A percentile compares a stretch with the other conserved stretches of the same genome.
These are phyloP conservation scores for Fusarium sp. DNA, from an alignment of 2,329 filamentous ascomycete species.

Conservation along the genomic window DNA sequence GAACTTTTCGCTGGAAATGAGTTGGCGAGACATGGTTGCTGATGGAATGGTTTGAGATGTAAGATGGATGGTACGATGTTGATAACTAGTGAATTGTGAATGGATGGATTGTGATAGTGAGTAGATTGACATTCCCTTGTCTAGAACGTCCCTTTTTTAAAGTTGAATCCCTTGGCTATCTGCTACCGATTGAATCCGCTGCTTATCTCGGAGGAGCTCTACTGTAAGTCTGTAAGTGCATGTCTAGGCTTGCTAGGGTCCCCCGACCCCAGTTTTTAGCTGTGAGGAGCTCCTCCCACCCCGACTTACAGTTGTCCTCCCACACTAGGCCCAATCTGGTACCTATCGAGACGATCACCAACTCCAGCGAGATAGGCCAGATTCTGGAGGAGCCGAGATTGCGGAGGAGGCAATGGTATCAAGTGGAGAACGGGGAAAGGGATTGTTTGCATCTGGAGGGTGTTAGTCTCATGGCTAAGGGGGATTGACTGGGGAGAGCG, in stretches of 20 bases:
- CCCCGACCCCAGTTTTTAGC: not conserved
- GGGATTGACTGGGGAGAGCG: not conserved
- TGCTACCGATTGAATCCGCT: slow-evolving; percentile 1
- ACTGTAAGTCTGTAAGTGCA: too few species aligned
- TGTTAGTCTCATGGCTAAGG: not conserved
- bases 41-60: not conserved
- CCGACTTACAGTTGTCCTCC: not conserved
- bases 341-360: not conserved
- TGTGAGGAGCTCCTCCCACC: slow-evolving; percentile 29
- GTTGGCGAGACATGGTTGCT: slow-evolving; percentile 60
- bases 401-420: not conserved
- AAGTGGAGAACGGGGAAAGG: slow-evolving; percentile 4
- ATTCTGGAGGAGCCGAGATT: slow-evolving; percentile 4
- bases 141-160: slow-evolving; percentile 7
- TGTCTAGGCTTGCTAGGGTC: not conserved
- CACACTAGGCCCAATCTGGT: not conserved
- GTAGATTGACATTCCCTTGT: not conserved
- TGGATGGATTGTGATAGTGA: not conserved
- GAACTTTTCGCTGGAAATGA: slow-evolving; percentile 64
- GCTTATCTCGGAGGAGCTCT: slow-evolving; percentile 29
- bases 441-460: not conserved
- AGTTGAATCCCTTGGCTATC: not conserved
- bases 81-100: slow-evolving; percentile 3
- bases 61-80: slow-evolving; percentile 4
- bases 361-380: not conserved